Evolutionary conservation across 306 rosid genomes (phyloP).

Genomic region (Fagus sylvatica): DNA sequence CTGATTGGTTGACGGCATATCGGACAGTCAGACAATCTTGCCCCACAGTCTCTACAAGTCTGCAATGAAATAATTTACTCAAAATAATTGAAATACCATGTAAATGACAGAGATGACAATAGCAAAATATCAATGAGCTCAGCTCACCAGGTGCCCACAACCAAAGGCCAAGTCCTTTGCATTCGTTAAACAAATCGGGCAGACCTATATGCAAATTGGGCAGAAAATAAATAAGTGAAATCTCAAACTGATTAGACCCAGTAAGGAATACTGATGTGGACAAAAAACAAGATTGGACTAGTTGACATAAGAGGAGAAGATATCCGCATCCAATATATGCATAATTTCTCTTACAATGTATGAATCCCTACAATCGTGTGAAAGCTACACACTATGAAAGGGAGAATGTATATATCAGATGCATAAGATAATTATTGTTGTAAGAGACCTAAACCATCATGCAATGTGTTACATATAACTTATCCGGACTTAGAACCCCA

Average conservation of each 20-base stretch:
- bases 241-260: not conserved
- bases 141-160: constrained; percentile 88
- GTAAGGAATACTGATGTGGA: not conserved
- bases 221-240: constrained; percentile 2
- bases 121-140: not conserved
- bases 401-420: no score
- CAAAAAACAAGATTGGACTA: not conserved
- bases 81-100: not conserved
- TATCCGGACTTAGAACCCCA: not conserved
- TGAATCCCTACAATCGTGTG: no score
- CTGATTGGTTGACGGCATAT: constrained; percentile 73
- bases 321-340: no score
- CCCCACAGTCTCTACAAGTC: constrained; percentile 84
- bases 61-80: constrained; percentile 31
- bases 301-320: no score
- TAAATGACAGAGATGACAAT: not conserved
- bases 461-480: not conserved
- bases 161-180: constrained; percentile 72
- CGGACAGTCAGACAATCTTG: constrained; percentile 64
- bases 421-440: no score
- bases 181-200: constrained; percentile 83
- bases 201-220: constrained; percentile 41
- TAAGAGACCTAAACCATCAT: not conserved
- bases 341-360: no score
- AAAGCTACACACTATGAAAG: no score